Percentiles rank a stretch among this genome's conserved stretches.
Conservation (phyloP, 1,139 yeast genomes). For the Lodderomyces elongisporus region DNA sequence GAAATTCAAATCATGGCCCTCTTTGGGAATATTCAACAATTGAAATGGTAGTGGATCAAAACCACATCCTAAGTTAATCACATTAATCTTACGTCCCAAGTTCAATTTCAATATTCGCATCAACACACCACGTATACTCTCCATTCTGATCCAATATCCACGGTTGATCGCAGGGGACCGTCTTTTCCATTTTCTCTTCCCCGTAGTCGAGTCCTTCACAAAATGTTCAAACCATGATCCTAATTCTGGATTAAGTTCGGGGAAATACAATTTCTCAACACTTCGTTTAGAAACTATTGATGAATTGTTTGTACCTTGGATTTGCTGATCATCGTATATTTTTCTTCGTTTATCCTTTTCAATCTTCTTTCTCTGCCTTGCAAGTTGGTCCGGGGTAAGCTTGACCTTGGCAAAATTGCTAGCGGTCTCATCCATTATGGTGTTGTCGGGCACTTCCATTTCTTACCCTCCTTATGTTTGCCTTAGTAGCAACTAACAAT, state of each 20-base stretch:
- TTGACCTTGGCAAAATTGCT: too few species aligned
- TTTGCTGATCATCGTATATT: slow-evolving; percentile 54
- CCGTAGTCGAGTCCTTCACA: slow-evolving; percentile 64
- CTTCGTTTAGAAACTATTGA: slow-evolving; percentile 81
- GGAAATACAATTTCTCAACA: slow-evolving; percentile 61
- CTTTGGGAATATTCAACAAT: slow-evolving; percentile 25
- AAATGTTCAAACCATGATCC: slow-evolving; percentile 60
- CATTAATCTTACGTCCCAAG: slow-evolving; percentile 20
- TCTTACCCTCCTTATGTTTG: too few species aligned
- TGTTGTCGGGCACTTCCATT: too few species aligned
- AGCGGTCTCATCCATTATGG: too few species aligned
- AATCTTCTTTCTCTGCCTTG: slow-evolving; percentile 33
- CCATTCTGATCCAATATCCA: slow-evolving; percentile 82
- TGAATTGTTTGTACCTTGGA: slow-evolving; percentile 80
- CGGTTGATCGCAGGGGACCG: slow-evolving; percentile 78
- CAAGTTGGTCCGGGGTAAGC: slow-evolving; percentile 7
- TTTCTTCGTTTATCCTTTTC: slow-evolving; percentile 46
- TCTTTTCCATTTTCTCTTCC: slow-evolving; percentile 38
- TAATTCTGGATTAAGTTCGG: slow-evolving; percentile 33
- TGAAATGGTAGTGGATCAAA: slow-evolving; percentile 77
- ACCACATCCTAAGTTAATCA: slow-evolving; percentile 79
- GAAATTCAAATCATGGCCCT: slow-evolving; percentile 29
- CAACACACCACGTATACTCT: slow-evolving; percentile 55
- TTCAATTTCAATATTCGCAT: slow-evolving; percentile 33
- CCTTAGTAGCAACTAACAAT: too few species aligned